These are phyloP conservation scores for Epicoccum nigrum DNA, from an alignment of 2,329 filamentous ascomycete genomes.

Conservation along the genomic window DNA sequence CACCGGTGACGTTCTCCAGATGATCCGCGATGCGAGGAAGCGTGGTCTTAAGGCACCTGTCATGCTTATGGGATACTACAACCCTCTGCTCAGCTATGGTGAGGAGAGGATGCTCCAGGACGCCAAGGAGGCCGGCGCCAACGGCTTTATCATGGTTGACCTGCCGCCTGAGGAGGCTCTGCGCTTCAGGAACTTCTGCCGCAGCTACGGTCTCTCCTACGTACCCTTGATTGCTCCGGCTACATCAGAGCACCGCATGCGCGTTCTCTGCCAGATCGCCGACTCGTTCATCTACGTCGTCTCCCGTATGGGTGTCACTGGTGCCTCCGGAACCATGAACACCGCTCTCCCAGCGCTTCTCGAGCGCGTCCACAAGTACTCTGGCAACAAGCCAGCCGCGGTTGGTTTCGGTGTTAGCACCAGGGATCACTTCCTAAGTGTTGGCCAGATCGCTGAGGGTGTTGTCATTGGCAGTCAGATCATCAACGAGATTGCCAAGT, in stretches of 20 bases:
- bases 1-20: conserved; percentile 76
- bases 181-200: conserved; percentile 85
- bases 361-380: conserved; percentile 86
- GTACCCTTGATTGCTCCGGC: conserved; percentile 95
- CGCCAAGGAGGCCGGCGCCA: conserved; percentile 82
- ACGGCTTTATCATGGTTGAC: conserved; percentile 97
- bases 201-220: conserved; percentile 82
- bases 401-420: conserved; percentile 98
- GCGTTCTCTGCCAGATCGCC: conserved; percentile 91
- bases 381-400: conserved; percentile 85
- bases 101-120: conserved; percentile 88
- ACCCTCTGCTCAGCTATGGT: conserved; percentile 91
- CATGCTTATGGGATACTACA: conserved; percentile 98
- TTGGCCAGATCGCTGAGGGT: conserved; percentile 84
- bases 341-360: conserved; percentile 81
- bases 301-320: conserved; percentile 95
- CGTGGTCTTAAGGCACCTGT: conserved; percentile 81
- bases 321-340: conserved; percentile 83
- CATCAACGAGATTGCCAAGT: conserved; percentile 77
- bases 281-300: conserved; percentile 99
- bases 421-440: conserved; percentile 86
- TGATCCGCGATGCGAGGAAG: conserved; percentile 80
- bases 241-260: conserved; percentile 92
- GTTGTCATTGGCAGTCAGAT: conserved; percentile 98
- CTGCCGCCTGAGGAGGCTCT: conserved; percentile 94